Base-by-base conservation (phyloP, 1,284 basidiomycete genomes). In the Pseudozyma pruni region DNA sequence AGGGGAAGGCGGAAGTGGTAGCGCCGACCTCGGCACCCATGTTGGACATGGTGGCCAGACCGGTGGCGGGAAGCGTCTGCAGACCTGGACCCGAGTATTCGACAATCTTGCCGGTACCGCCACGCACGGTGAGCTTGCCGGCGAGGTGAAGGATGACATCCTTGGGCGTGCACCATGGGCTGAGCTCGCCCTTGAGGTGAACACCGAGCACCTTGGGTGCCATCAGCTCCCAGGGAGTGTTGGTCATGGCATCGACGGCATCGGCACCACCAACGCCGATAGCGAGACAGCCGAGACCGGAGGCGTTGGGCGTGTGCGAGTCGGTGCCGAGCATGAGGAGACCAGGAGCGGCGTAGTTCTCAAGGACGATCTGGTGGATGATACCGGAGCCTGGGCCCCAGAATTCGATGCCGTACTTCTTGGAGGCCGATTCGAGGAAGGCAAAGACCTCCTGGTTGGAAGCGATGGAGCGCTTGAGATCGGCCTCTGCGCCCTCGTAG, bases 11-110 rank as follows among this genome's bases (percentile, higher is more conserved):
- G 1, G 93, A 95, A 0, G 96, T 98, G 2, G 96, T 99, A 8
- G 96, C 96, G 42, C 96, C 96, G 23, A 98, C 93, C 86, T 99
- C 96, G 20, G 96, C 96, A 60, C 96, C 96, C 96, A 98, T 99
- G 84, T 98, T 98, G 55, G 92, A 90, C 64, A 97, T 91, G 5
- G 94, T 98, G 0, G 94, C 94, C 48, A 97, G 76, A 86, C 92
- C 94, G 64, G 96, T 98, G 81, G 94, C 97, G 23, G 94, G 96
- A 78, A 97, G 93, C 49, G 87, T 86, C 59, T 87, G 86, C 10
- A 98, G 92, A 19, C 95, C 95, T n/a, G 93, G 89, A 8, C 96
- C 96, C 82, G 94, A 96, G 84, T 99, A 99, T 84, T 98, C 96
- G 69, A 98, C 85, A 72, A 99, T 96, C 56, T 91, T 88, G 48